Conservation (phyloP, 2,329 filamentous ascomycete genomes). For the Clarireedia hainanense region DNA sequence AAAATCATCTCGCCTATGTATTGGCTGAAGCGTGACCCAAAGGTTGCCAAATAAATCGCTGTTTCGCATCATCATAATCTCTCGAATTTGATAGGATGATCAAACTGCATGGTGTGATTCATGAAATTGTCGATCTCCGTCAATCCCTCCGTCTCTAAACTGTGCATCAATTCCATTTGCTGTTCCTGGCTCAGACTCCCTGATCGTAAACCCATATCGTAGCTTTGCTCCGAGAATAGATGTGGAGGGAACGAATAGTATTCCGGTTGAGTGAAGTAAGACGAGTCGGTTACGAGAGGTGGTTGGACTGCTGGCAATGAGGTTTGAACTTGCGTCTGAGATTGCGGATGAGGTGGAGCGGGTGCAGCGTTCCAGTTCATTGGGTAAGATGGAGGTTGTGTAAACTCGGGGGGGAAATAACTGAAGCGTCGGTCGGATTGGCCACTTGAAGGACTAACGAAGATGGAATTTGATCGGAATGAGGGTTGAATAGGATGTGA, state of each 20-base stretch:
- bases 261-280: constrained; percentile 26
- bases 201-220: constrained; percentile 41
- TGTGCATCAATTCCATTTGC: constrained; percentile 75
- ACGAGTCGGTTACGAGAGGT: constrained; percentile 19
- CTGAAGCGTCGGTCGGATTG: constrained; percentile 50
- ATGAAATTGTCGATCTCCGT: constrained; percentile 54
- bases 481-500: constrained; percentile 33
- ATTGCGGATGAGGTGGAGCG: constrained; percentile 4
- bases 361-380: constrained; percentile 21
- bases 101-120: constrained; percentile 29
- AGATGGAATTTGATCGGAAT: constrained; percentile 62
- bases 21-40: background rate
- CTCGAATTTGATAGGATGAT: constrained; percentile 21
- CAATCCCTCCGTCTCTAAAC: constrained; percentile 62
- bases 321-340: constrained; percentile 11
- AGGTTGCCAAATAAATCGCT: constrained; percentile 1
- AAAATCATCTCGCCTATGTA: background rate
- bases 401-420: constrained; percentile 52
- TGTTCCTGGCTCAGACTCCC: constrained; percentile 72
- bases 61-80: background rate
- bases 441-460: constrained; percentile 48
- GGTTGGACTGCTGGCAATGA: constrained; percentile 11
- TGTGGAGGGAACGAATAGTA: constrained; percentile 24
- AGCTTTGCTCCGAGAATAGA: constrained; percentile 34
- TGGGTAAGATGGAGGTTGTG: constrained; percentile 23